Evolutionary conservation across 495 filamentous ascomycete species (phyloP).

Genomic region (Podospora anserina): DNA sequence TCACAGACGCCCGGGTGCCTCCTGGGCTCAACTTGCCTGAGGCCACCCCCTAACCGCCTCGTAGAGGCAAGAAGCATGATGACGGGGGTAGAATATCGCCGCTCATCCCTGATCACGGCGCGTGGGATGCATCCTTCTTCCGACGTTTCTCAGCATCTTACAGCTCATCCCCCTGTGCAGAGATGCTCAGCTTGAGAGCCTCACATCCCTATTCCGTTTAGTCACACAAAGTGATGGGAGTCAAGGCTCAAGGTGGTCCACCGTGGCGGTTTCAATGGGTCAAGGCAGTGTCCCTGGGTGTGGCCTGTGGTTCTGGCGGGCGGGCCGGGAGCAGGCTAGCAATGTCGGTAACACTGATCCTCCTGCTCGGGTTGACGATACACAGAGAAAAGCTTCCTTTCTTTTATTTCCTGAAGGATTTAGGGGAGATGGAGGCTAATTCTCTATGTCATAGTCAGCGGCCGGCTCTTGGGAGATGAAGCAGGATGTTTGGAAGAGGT

Average conservation of each 20-base stretch:
- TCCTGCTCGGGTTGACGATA: neutral
- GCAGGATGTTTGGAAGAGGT: neutral
- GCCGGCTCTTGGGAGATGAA: neutral
- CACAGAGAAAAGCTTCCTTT: neutral
- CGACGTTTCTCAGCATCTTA: neutral
- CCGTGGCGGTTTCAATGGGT: neutral
- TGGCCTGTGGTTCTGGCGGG: neutral
- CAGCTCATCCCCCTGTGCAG: neutral
- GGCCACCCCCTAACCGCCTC: neutral
- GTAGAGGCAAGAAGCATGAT: neutral
- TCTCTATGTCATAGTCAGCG: neutral
- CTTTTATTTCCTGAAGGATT: neutral
- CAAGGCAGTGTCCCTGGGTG: neutral
- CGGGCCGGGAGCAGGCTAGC: neutral
- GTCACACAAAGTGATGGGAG: neutral
- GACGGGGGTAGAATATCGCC: neutral
- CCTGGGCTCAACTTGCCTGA: neutral
- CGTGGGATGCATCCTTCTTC: conserved; percentile 1
- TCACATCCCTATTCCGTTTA: neutral
- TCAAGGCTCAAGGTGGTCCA: neutral
- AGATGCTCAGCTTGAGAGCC: neutral
- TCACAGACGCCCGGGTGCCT: conserved; percentile 1
- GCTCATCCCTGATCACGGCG: conserved; percentile 3
- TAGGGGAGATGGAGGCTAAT: neutral
- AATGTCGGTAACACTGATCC: conserved; percentile 1